These are phyloP conservation scores for Mortierella sp. DNA, from an alignment of 371 early-diverging fungal genomes.

Conservation along the genomic window DNA sequence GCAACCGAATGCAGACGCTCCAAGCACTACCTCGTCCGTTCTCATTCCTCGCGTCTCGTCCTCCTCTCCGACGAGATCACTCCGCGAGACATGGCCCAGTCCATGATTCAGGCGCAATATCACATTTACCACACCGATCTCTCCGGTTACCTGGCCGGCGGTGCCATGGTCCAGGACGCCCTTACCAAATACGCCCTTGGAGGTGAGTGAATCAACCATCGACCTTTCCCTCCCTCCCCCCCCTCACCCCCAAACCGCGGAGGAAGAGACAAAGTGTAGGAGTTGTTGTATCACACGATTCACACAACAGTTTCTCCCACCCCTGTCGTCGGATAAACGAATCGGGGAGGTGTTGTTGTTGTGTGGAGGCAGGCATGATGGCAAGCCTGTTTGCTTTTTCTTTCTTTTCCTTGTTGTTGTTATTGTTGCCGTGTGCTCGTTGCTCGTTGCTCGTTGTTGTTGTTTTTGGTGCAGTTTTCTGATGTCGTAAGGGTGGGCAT, in stretches of 20 bases:
- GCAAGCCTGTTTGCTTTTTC: neutral
- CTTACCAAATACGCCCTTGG: slow-evolving; percentile 39
- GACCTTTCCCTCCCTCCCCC: neutral
- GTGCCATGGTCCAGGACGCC: slow-evolving; percentile 45
- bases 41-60: slow-evolving; percentile 44
- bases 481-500: no score
- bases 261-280: no score
- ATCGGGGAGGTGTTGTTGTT: neutral
- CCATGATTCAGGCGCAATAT: slow-evolving; percentile 46
- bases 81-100: slow-evolving; percentile 38
- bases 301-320: no score
- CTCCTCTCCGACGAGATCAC: slow-evolving; percentile 36
- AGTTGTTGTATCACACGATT: no score
- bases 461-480: no score
- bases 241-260: no score
- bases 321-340: neutral
- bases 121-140: slow-evolving; percentile 50
- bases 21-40: slow-evolving; percentile 24
- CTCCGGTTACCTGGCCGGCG: slow-evolving; percentile 42
- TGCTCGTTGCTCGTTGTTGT: neutral
- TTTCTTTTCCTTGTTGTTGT: neutral
- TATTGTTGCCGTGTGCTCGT: no score
- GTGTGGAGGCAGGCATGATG: neutral
- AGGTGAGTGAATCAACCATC: slow-evolving; percentile 17
- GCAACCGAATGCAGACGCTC: slow-evolving; percentile 15